Evolutionary conservation across 2,329 filamentous ascomycete genomes (phyloP), one percentile per base, ranked within the genome.

Genomic region (Cordyceps militaris): DNA sequence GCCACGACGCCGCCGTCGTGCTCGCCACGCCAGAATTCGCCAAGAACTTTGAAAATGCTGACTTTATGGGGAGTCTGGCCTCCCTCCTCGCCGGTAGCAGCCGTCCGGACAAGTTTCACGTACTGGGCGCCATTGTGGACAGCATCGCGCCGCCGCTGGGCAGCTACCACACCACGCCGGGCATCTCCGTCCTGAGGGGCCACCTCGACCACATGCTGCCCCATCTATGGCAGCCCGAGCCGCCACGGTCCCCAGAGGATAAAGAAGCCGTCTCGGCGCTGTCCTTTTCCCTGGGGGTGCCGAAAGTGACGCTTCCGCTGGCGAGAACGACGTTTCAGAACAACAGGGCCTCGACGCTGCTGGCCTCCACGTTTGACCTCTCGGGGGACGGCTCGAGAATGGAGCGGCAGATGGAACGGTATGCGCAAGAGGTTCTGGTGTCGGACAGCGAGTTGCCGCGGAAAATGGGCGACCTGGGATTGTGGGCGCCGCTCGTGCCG

Each of bases 321-420:
- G 86, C 89, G 42, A 89, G 91, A 65, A 95, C 90, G 0, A 74
- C 91, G 7, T 94, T 94, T 66, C 81, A 85, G 40, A 93, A 86
- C 60, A 87, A 84, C 47, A 76, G 74, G 26, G 74, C 74, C 1
- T 85, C 85, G 2, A 88, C 84, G 1, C 70, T 89, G 8, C 66
- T 80, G 28, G 72, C 74, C 2, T 66, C 66, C 11, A 64, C 66
- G 10, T 69, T 69, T 52, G 63, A 70, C 36, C 53, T 72, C 30
- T 63, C 60, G 1, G 30, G 59, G 9, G 4, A 53, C 7, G 51
- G 48, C 1, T 58, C 66, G 4, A 63, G 51, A 6, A 64, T 73
- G 10, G 38, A 62, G 2, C 62, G 67, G n/a, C 64, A 63, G 5
- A 60, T 61, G 1, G 70, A 75, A 32, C 77, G 74, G 57, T 66